Percentiles rank a stretch among this genome's conserved stretches.
These are phyloP conservation scores for Tylopilus sp. DNA, from an alignment of 768 basidiomycete species.

Conservation along the genomic window DNA sequence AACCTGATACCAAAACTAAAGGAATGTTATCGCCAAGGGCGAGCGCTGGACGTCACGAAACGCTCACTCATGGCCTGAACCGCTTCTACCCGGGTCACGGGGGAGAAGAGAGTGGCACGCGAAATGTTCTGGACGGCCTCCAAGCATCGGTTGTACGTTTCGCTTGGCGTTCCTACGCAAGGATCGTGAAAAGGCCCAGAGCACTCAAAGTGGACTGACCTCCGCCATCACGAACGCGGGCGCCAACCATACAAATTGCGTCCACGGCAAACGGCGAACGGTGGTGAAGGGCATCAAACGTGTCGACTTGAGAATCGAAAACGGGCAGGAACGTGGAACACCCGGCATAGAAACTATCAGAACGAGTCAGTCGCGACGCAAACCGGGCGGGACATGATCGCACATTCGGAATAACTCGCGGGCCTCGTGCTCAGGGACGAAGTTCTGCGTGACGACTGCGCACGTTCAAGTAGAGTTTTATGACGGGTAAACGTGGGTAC, in stretches of 20 bases:
- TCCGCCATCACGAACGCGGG: constrained; percentile 87
- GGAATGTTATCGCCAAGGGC: not conserved
- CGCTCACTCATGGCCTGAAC: constrained; percentile 89
- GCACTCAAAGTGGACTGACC: constrained; percentile 42
- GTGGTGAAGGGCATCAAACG: constrained; percentile 79
- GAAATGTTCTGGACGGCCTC: constrained; percentile 87
- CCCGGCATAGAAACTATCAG: constrained; percentile 80
- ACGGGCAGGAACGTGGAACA: constrained; percentile 89
- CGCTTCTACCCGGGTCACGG: constrained; percentile 80
- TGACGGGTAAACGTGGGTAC: not conserved
- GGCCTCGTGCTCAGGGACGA: constrained; percentile 80
- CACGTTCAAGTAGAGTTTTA: constrained; percentile 1
- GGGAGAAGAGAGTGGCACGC: constrained; percentile 81
- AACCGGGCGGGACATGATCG: not conserved
- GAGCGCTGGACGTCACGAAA: not conserved
- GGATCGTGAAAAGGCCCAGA: constrained; percentile 7
- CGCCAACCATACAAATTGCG: constrained; percentile 91
- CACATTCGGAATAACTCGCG: constrained; percentile 85
- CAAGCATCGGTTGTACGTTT: constrained; percentile 65
- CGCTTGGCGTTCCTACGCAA: constrained; percentile 63
- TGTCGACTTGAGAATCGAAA: constrained; percentile 80
- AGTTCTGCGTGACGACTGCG: constrained; percentile 78
- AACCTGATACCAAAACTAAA: constrained; percentile 84
- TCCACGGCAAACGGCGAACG: constrained; percentile 93
- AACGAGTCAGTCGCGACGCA: constrained; percentile 11